Percentiles rank a stretch among this genome's conserved stretches.
phyloP scores from a whole-genome alignment of 352 stramenopile species.

The Phytophthora ohioensis region DNA sequence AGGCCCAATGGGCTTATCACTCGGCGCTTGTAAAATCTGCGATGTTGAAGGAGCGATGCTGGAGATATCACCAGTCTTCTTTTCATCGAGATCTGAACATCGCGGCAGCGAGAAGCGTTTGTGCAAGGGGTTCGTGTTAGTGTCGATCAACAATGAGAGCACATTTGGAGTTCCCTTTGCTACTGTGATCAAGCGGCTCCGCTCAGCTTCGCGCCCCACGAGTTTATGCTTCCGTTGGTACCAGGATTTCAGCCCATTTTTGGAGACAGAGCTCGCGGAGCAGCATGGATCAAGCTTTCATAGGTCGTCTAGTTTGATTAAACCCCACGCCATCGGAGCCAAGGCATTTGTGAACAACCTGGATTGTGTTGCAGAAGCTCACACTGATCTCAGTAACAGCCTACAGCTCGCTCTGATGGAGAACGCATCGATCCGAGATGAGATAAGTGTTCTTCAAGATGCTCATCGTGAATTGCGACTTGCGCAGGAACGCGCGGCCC shows the following conservation, averaged over 20 bases:
- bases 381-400: slow-evolving; percentile 65
- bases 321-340: slow-evolving; percentile 10
- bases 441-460: slow-evolving; percentile 64
- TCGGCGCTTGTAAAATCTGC: slow-evolving; percentile 68
- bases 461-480: slow-evolving; percentile 54
- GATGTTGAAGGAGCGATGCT: slow-evolving; percentile 77
- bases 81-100: slow-evolving; percentile 54
- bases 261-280: slow-evolving; percentile 67
- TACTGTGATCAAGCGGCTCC: slow-evolving; percentile 60
- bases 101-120: slow-evolving; percentile 61
- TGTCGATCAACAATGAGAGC: slow-evolving; percentile 83
- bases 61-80: slow-evolving; percentile 65
- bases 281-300: slow-evolving; percentile 26
- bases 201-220: slow-evolving; percentile 68
- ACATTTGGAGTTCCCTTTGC: slow-evolving; percentile 71
- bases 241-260: slow-evolving; percentile 79
- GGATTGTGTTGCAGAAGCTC: slow-evolving; percentile 68
- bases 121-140: slow-evolving; percentile 77
- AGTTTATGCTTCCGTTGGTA: slow-evolving; percentile 85
- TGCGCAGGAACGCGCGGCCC: slow-evolving; percentile 35
- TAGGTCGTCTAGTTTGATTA: slow-evolving; percentile 23
- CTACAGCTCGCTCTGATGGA: slow-evolving; percentile 77
- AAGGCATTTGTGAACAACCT: slow-evolving; percentile 59
- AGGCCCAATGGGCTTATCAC: slow-evolving; percentile 59
- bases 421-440: slow-evolving; percentile 80